Percentiles rank a stretch among this genome's conserved stretches.
These are phyloP conservation scores for Syzygium oleosum DNA, from an alignment of 345 rosid species.

Conservation along the genomic window DNA sequence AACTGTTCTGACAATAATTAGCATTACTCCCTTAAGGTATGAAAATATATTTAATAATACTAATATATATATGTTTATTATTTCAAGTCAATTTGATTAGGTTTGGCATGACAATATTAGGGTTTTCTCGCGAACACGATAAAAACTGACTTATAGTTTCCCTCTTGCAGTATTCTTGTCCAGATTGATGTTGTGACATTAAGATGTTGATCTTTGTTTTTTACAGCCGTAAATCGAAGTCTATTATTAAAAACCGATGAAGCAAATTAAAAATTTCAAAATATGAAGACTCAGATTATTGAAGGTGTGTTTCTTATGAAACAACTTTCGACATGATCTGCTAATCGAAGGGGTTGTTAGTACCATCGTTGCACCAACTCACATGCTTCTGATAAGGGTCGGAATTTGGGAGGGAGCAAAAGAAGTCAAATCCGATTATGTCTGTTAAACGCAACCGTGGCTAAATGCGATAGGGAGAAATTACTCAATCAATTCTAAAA, in stretches of 20 bases:
- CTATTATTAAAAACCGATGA: background rate
- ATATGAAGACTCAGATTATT: background rate
- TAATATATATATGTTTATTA: background rate
- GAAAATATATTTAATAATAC: too few relatives aligned
- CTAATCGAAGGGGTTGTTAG: background rate
- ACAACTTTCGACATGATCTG: background rate
- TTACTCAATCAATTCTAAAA: background rate
- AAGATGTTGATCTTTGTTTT: background rate
- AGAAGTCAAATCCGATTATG: background rate
- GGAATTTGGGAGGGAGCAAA: background rate
- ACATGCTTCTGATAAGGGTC: background rate
- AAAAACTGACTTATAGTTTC: background rate
- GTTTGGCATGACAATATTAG: background rate
- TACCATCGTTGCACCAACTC: background rate
- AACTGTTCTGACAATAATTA: background rate
- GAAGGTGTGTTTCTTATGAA: background rate
- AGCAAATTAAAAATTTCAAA: background rate
- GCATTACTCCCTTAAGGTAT: background rate
- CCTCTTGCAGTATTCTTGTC: background rate
- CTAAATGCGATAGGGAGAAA: background rate
- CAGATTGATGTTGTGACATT: background rate
- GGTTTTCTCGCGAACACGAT: background rate
- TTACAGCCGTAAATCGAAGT: background rate
- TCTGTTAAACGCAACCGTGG: background rate
- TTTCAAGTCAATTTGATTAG: background rate